Evolutionary conservation across 2,329 filamentous ascomycete genomes (phyloP).

Genomic region (Helotiales sp.): DNA sequence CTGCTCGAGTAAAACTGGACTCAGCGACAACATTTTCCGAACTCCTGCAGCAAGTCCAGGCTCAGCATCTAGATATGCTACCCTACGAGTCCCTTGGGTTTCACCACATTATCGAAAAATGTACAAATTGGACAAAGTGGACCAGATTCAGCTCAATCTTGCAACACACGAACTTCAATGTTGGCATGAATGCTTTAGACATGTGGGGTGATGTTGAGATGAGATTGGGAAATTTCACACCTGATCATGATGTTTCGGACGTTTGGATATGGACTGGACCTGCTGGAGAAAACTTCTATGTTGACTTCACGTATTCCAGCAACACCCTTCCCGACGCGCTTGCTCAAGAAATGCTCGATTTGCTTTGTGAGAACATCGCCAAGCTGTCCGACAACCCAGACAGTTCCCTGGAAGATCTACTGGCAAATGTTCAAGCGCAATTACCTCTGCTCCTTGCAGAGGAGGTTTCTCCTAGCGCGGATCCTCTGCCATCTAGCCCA

Average conservation of each 20-base stretch:
- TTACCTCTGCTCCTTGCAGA: not conserved
- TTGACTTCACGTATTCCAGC: conserved; percentile 13
- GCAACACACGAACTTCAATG: conserved; percentile 15
- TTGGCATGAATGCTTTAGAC: conserved; percentile 10
- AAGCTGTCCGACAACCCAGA: not conserved
- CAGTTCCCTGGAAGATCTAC: not conserved
- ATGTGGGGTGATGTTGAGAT: conserved; percentile 13
- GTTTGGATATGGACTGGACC: conserved; percentile 12
- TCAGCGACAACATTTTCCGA: conserved; percentile 39
- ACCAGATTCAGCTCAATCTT: conserved; percentile 18
- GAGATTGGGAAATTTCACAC: conserved; percentile 10
- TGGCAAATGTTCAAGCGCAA: not conserved
- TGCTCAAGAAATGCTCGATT: conserved; percentile 2
- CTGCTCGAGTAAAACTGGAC: conserved; percentile 46
- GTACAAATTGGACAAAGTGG: conserved; percentile 21
- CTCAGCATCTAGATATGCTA: conserved; percentile 45
- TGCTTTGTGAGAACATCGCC: conserved; percentile 3
- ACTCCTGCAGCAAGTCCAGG: conserved; percentile 53
- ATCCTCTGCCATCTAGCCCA: not conserved
- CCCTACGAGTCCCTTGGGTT: conserved; percentile 47
- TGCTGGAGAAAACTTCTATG: conserved; percentile 8
- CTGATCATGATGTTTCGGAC: conserved; percentile 13
- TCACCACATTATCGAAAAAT: conserved; percentile 45
- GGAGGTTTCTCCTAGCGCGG: not conserved
- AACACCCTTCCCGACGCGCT: not conserved